phyloP scores from a whole-genome alignment of 306 rosid genomes.

The Ochetophila trinervis region DNA sequence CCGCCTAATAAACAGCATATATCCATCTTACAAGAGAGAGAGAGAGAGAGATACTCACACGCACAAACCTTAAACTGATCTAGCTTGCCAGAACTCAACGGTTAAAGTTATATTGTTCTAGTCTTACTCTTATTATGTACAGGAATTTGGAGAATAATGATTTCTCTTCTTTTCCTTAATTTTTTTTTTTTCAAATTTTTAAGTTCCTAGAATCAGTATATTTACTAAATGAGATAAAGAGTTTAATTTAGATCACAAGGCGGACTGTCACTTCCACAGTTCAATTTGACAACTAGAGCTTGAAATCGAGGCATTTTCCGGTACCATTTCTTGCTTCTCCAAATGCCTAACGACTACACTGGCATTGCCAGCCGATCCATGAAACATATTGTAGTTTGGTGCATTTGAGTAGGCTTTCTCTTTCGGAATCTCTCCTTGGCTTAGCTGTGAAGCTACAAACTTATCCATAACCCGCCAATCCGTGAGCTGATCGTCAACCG shows the following conservation, averaged over 20 bases:
- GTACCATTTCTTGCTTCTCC: slow-evolving; percentile 57
- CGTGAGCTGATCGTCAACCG: slow-evolving; percentile 50
- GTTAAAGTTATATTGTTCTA: slow-evolving; percentile 39
- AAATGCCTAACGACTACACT: slow-evolving; percentile 29
- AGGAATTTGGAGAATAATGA: slow-evolving; percentile 32
- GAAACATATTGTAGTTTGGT: slow-evolving; percentile 12
- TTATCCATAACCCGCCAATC: slow-evolving; percentile 95
- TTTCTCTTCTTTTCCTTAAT: slow-evolving; percentile 17
- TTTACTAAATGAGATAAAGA: slow-evolving; percentile 28
- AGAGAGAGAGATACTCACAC: too few species aligned
- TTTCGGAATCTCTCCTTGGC: slow-evolving; percentile 56
- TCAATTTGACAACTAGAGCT: slow-evolving; percentile 54
- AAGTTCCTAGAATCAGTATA: slow-evolving; percentile 33
- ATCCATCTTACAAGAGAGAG: slow-evolving; percentile 7
- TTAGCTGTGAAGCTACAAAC: slow-evolving; percentile 91
- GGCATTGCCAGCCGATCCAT: not conserved
- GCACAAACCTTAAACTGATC: not conserved
- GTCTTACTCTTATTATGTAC: slow-evolving; percentile 58
- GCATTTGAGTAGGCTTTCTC: slow-evolving; percentile 29
- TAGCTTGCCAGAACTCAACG: slow-evolving; percentile 20
- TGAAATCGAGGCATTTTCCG: slow-evolving; percentile 49
- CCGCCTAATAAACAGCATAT: not conserved
- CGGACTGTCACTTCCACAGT: slow-evolving; percentile 46
- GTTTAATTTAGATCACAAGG: not conserved
- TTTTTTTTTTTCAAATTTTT: not conserved